Evolutionary conservation across 306 rosid species (phyloP), one percentile per base, ranked within the genome.

Genomic region (Canavalia ensiformis): DNA sequence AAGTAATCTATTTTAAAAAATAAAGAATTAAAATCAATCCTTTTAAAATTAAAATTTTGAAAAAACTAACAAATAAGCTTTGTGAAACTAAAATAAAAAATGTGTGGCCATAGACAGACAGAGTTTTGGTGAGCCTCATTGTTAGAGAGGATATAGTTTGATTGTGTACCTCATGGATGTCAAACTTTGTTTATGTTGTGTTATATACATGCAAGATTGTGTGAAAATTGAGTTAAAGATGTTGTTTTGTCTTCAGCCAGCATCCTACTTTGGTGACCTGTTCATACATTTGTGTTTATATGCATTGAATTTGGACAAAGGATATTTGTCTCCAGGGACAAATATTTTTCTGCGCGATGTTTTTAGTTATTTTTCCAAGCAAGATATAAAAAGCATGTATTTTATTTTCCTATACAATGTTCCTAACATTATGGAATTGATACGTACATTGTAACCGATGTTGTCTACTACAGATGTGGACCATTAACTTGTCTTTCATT

Each of bases 391-490:
- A 34, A 4, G 5, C 10, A 42, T 33, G 29, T 59, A 18, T 18
- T 18, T 18, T 62, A 28, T 68, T 72, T 57, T 64, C 35, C 5
- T 59, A 11, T 11, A 63, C 11, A 62, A 4, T 79, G 69, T 49
- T 60, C 18, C 13, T 62, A 34, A 76, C 72, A 18, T 62, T 49
- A 34, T 76, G 42, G 60, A 78, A 50, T 50, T 6, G 50, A 67
- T 70, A 45, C 81, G 29, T 59, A 60, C 75, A 65, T 50, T 57
- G 71, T 37, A n/a, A 31, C 33, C 34, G 39, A 7, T 30, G 62
- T 65, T 45, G 33, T 76, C 29, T 80, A 8, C 12, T 34, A 44
- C 66, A 51, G 70, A 69, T 55, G 57, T 73, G 68, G 29, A 50
- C 64, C 56, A 37, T 18, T 18, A 18, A 18, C 25, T 18, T 18